phyloP scores from a whole-genome alignment of 2,329 filamentous ascomycete genomes.

The Rhinocladiella mackenziei region DNA sequence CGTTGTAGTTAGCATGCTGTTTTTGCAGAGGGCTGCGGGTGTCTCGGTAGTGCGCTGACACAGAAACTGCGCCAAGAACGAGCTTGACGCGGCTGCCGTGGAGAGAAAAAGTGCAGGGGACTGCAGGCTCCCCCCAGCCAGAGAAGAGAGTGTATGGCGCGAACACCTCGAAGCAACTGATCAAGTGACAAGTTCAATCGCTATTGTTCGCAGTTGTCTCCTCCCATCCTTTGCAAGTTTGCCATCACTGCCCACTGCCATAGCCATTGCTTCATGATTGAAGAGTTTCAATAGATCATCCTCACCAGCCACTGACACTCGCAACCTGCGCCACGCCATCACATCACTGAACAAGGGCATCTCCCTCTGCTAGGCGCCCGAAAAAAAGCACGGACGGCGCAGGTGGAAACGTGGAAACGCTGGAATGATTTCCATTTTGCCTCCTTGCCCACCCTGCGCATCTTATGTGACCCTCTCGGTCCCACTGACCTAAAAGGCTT shows the following conservation, averaged over 20 bases:
- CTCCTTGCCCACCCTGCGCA: conserved; percentile 7
- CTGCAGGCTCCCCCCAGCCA: no score
- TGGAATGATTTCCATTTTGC: neutral
- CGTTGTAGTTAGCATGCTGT: no score
- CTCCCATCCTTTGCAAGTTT: neutral
- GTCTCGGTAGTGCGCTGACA: no score
- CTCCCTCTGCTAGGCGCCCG: conserved; percentile 9
- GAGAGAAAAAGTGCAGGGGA: no score
- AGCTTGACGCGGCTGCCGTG: no score
- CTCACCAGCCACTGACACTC: conserved; percentile 21
- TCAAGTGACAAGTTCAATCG: no score
- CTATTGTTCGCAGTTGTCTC: no score
- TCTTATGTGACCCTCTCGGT: conserved; percentile 14
- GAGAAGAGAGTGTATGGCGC: no score
- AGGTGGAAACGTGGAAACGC: neutral
- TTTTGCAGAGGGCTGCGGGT: no score
- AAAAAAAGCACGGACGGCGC: conserved; percentile 5
- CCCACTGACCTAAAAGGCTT: conserved; percentile 15
- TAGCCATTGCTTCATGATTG: neutral
- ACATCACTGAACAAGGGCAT: neutral
- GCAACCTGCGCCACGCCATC: conserved; percentile 17
- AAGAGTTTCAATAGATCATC: neutral
- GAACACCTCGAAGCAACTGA: no score
- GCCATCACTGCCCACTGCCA: neutral
- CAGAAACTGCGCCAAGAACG: no score